Evolutionary conservation across 345 rosid species (phyloP).

Genomic region (Eucalyptus tenuipes): DNA sequence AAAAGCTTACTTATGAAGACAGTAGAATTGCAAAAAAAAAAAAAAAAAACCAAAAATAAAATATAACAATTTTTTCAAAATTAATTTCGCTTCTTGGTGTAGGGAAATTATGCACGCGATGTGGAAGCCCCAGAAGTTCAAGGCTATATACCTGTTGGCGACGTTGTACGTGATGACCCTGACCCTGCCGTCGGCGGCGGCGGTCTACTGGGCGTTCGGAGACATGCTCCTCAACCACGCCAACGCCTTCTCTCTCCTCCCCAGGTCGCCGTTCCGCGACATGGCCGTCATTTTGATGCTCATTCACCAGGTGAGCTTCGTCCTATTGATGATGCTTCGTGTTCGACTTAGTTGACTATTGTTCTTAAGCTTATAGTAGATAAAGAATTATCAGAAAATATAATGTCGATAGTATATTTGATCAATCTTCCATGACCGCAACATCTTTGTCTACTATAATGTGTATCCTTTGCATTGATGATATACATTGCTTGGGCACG

Average conservation of each 20-base stretch:
- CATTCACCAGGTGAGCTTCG: slow-evolving; percentile 60
- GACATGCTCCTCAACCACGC: slow-evolving; percentile 94
- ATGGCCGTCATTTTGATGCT: slow-evolving; percentile 94
- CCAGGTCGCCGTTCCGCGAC: slow-evolving; percentile 59
- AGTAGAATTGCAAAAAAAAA: too few species aligned
- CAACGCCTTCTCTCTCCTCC: slow-evolving; percentile 90
- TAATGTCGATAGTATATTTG: not conserved
- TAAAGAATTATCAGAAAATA: not conserved
- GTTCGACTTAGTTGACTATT: not conserved
- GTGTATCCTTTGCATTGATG: not conserved
- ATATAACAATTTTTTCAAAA: not conserved
- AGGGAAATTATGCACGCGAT: slow-evolving; percentile 99
- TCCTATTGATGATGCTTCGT: not conserved
- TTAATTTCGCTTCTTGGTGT: not conserved
- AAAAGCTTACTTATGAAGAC: too few species aligned
- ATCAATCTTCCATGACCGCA: too few species aligned
- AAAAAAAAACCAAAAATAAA: not conserved
- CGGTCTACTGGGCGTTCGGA: slow-evolving; percentile 98
- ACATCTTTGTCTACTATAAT: too few species aligned
- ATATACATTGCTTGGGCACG: not conserved
- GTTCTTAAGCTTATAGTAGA: not conserved
- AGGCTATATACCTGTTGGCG: slow-evolving; percentile 78
- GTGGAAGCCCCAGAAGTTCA: slow-evolving; percentile 99
- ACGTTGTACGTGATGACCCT: slow-evolving; percentile 85
- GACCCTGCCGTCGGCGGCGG: slow-evolving; percentile 90